Conservation (phyloP, 148 eudicot genomes). For the Vaccinium macrocarpon region DNA sequence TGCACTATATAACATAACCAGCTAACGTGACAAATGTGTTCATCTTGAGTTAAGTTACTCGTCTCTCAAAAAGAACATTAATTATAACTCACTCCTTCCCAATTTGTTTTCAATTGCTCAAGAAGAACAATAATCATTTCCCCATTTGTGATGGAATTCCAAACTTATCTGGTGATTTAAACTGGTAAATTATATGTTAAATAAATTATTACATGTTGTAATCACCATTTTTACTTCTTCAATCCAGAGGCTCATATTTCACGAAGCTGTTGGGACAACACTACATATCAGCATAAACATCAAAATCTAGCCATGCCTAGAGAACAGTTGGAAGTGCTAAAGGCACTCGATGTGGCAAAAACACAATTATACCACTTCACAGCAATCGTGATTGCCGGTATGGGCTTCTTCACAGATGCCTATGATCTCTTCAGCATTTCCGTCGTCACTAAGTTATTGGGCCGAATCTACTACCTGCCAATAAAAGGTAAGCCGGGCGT, state of each 20-base stretch:
- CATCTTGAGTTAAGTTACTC: no score
- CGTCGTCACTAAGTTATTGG: not conserved
- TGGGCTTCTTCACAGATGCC: not conserved
- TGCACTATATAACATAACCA: no score
- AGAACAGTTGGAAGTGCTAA: not conserved
- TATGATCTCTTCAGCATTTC: not conserved
- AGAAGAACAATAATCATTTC: no score
- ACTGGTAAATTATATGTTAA: not conserved
- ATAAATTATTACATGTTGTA: not conserved
- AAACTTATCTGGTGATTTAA: not conserved
- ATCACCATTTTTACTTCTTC: not conserved
- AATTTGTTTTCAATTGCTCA: no score
- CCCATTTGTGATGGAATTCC: no score
- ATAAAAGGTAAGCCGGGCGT: fast-evolving
- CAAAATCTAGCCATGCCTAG: not conserved
- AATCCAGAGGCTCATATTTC: not conserved
- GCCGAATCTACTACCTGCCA: not conserved
- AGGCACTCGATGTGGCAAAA: not conserved
- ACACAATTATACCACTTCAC: not conserved
- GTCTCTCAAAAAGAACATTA: no score
- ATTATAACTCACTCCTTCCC: no score
- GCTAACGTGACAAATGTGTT: no score
- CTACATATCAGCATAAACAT: no score
- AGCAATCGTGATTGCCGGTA: not conserved
- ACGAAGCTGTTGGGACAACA: no score